Evolutionary conservation across 2,329 filamentous ascomycete genomes (phyloP), one percentile per base, ranked within the genome.

Genomic region (Magnaporthiopsis poae): DNA sequence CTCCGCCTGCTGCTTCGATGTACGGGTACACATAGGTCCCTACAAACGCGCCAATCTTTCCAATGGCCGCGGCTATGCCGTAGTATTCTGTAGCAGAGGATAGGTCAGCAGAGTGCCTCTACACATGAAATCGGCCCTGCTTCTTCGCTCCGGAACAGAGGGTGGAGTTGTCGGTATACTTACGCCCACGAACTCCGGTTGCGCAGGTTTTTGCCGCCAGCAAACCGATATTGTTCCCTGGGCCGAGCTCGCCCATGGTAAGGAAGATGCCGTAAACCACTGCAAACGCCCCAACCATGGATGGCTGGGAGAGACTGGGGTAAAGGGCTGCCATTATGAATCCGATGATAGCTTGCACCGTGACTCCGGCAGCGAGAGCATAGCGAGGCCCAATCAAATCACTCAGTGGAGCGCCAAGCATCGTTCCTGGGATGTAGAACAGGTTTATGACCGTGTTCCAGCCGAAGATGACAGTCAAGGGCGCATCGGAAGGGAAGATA

Each of bases 321-420:
- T 96, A 96, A 70, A 86, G 86, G 12, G 88, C 92, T 0, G 91
- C 89, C 91, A 96, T 96, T 78, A 93, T 88, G 77, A 94, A 96
- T 2, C 93, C 93, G 7, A 96, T 84, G 9, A 92, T 74, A 2
- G 88, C 90, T 75, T 97, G 93, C 0, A 87, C 74, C 3, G 81
- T 77, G 3, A 96, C 90, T 18, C 91, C 91, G 12, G 87, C 76
- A 2, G 86, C 85, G 0, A 97, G 81, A 0, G 90, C 89, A 70
- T 89, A 86, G 67, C 88, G 88, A 0, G 93, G 92, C 0, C 93
- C 93, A 64, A 96, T 79, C 79, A 83, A 87, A 77, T 97, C 93
- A 33, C 87, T 89, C 8, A 90, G 79, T 66, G 90, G 90, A 0
- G 91, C 90, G 27, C 93, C 93, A 3, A 90, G 77, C 65, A 93